Evolutionary conservation across 106 monocot species (phyloP), one percentile per base, ranked within the genome.

Genomic region (Allium sativum): DNA sequence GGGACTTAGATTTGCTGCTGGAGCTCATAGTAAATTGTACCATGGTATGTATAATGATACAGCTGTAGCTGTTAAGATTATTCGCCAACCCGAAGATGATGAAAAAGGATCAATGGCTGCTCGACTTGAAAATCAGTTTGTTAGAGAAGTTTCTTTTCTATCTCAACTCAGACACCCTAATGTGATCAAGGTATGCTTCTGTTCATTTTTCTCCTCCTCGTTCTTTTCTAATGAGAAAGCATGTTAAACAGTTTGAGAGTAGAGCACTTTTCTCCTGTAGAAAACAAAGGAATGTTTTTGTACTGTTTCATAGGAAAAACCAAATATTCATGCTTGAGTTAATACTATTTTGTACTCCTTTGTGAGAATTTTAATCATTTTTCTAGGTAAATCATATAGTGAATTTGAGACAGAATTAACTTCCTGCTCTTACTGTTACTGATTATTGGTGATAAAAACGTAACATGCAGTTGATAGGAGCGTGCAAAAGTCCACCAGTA

Each of bases 151-250:
- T 56, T 76, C 79, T 14, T 59, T 80, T 68, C 61, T 96, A 18
- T 87, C 91, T 31, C 82, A 71, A 59, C 78, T 92, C 6, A 45
- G 66, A 53, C 96, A 88, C 62, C 78, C 53, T 0, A 92, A 98
- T 63, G 82, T 91, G 45, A 83, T 98, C 50, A 88, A 92, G 96
- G 96, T 98, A 81, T 50, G 91, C 87, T 98, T 3, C 12, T 52
- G 0, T 42, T 18, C 10, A 8, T 41, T 46, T 3, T 31, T 31
- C 31, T 31, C 5, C 31, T 31, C 31, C 31, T 2, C 5, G 2
- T 31, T 31, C 31, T 31, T 31, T 31, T 31, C 31, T 31, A 31
- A 31, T 31, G 31, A 31, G 31, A 31, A 31, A 31, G 31, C 5
- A 31, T 31, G 31, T 2, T 31, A 31, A 31, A 31, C 31, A 31